phyloP scores from a whole-genome alignment of 2,329 filamentous ascomycete genomes.

The Pseudogymnoascus sp. region DNA sequence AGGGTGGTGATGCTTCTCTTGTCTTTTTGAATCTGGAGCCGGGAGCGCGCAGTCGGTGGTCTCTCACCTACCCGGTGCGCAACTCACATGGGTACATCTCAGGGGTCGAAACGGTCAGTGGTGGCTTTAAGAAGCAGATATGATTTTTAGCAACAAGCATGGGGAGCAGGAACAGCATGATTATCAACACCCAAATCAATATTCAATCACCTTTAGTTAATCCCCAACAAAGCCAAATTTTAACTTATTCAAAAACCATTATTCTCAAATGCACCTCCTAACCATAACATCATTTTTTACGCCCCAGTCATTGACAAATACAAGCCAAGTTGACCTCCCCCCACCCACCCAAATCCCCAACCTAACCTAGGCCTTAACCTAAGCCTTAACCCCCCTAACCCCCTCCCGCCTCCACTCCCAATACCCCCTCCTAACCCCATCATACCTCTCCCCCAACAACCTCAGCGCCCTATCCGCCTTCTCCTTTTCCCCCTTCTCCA shows the following conservation, averaged over 20 bases:
- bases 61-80: no score
- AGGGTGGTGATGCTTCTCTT: no score
- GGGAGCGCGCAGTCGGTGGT: no score
- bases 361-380: not conserved
- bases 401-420: conserved; percentile 64
- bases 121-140: not conserved
- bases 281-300: not conserved
- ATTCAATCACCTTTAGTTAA: not conserved
- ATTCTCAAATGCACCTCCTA: not conserved
- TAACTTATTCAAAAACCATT: not conserved
- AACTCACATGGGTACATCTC: not conserved
- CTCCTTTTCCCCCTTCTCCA: conserved; percentile 44
- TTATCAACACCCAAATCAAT: not conserved
- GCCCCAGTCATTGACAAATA: not conserved
- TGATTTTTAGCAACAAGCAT: not conserved
- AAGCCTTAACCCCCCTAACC: not conserved
- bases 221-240: not conserved
- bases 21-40: no score
- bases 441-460: conserved; percentile 75
- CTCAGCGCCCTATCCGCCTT: conserved; percentile 62
- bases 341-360: no score
- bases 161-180: not conserved
- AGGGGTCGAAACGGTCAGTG: not conserved
- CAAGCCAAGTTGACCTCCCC: not conserved
- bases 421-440: conserved; percentile 83